phyloP scores from a whole-genome alignment of 148 eudicot genomes.

The Polygonum maritimum region DNA sequence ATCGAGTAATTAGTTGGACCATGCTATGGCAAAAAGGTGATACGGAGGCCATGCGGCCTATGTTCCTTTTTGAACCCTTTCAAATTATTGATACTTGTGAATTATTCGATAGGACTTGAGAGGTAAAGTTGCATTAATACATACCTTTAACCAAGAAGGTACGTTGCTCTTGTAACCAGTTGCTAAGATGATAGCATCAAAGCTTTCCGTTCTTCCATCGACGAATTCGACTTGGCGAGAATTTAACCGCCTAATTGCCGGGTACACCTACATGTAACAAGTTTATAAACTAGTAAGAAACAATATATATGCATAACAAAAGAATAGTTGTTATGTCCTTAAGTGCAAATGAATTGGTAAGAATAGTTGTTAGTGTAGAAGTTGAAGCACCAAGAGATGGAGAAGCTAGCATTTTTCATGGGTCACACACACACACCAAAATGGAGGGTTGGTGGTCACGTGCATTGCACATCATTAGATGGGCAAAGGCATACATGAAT shows the following conservation, averaged over 20 bases:
- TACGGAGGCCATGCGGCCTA: neutral
- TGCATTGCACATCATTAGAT: neutral
- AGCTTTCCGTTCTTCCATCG: constrained; percentile 47
- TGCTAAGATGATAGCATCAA: constrained; percentile 45
- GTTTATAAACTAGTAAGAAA: neutral
- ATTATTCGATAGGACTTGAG: neutral
- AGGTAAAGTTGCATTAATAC: neutral
- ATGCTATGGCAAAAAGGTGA: neutral
- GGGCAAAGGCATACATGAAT: neutral
- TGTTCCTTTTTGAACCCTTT: neutral
- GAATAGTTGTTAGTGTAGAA: neutral
- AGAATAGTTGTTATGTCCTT: no score
- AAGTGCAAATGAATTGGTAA: neutral
- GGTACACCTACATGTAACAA: constrained; percentile 31
- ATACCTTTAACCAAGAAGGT: constrained; percentile 15
- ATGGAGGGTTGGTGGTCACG: neutral
- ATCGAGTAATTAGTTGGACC: neutral
- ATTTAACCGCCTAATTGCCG: constrained; percentile 31
- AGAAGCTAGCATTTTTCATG: neutral
- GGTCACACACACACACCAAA: neutral
- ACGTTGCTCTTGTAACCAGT: constrained; percentile 17
- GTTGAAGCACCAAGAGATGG: neutral
- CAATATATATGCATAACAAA: no score
- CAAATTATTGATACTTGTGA: neutral
- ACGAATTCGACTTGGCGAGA: constrained; percentile 45